phyloP scores from a whole-genome alignment of 2,329 filamentous ascomycete species.

The Gaeumannomyces sp. region DNA sequence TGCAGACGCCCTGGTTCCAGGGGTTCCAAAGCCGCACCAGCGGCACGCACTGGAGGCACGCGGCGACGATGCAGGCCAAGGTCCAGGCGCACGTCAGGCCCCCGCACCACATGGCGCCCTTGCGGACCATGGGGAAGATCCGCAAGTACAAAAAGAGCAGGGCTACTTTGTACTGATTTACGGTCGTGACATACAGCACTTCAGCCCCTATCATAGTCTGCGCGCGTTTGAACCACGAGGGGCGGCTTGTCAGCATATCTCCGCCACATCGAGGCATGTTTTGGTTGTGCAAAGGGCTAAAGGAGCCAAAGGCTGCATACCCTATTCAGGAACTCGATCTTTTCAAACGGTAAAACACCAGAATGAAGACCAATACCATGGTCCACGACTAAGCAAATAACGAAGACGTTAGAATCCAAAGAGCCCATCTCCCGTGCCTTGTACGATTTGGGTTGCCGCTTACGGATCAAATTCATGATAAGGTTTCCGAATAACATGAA shows the following conservation, averaged over 20 bases:
- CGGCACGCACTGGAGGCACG: conserved; percentile 32
- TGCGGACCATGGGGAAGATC: conserved; percentile 22
- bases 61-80: conserved; percentile 17
- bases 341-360: not conserved
- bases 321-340: conserved; percentile 1
- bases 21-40: conserved; percentile 29
- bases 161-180: conserved; percentile 9
- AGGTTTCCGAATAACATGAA: conserved; percentile 2
- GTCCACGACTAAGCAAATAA: not conserved
- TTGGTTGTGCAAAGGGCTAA: not conserved
- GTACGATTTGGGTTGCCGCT: not conserved
- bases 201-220: conserved; percentile 13
- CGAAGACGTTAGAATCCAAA: too few species aligned
- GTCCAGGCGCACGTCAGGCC: conserved; percentile 17
- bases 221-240: not conserved
- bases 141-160: conserved; percentile 21
- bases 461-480: not conserved
- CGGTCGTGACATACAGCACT: conserved; percentile 11
- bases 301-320: not conserved
- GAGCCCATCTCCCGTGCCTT: too few species aligned
- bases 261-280: too few species aligned
- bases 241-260: not conserved
- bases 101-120: conserved; percentile 13
- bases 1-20: conserved; percentile 29
- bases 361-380: conserved; percentile 2